Evolutionary conservation across 169 alveolate species (phyloP).

Genomic region (Plasmodium inui): DNA sequence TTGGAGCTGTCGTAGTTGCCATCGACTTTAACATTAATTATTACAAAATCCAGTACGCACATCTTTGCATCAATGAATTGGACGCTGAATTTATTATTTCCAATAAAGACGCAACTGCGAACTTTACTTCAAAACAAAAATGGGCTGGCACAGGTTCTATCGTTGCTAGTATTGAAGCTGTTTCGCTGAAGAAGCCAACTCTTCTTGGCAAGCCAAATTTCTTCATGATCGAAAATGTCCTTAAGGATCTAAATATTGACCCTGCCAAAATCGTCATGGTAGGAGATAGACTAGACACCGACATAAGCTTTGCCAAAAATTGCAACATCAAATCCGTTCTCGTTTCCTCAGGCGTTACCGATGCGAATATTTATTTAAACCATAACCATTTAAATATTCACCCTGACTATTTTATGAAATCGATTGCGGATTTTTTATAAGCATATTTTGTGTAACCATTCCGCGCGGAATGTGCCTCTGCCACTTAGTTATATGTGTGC

Average conservation of each 20-base stretch:
- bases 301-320: constrained; percentile 70
- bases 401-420: constrained; percentile 65
- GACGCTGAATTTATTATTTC: constrained; percentile 79
- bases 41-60: constrained; percentile 81
- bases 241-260: constrained; percentile 37
- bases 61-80: constrained; percentile 72
- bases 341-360: constrained; percentile 52
- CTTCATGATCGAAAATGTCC: constrained; percentile 70
- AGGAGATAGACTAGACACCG: constrained; percentile 79
- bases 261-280: constrained; percentile 61
- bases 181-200: constrained; percentile 69
- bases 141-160: constrained; percentile 86
- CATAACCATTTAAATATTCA: constrained; percentile 50
- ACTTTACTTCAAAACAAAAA: constrained; percentile 77
- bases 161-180: constrained; percentile 79
- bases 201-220: constrained; percentile 79
- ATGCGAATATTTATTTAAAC: constrained; percentile 43
- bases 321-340: constrained; percentile 57
- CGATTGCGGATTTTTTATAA: constrained; percentile 50
- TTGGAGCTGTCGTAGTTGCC: constrained; percentile 82
- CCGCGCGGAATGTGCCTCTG: neutral
- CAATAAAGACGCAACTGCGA: constrained; percentile 77
- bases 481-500: neutral
- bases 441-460: neutral
- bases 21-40: constrained; percentile 77